These are phyloP conservation scores for Tuber calosporum DNA, from an alignment of 495 filamentous ascomycete species.

Conservation along the genomic window DNA sequence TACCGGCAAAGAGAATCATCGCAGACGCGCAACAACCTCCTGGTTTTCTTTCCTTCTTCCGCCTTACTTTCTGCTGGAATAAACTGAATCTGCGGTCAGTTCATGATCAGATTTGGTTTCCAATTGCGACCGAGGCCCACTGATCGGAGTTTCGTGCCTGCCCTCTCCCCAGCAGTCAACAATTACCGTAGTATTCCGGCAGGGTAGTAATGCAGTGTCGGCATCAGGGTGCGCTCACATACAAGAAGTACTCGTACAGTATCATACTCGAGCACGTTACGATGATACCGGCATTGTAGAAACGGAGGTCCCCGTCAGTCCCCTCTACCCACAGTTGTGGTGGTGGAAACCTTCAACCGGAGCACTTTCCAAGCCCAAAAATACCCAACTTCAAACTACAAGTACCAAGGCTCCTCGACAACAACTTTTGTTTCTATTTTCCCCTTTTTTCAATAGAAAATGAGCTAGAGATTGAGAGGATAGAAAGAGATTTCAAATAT, in stretches of 20 bases:
- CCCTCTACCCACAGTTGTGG: no score
- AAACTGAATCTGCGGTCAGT: not conserved
- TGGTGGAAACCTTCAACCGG: no score
- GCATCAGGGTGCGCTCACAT: not conserved
- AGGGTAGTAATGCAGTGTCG: not conserved
- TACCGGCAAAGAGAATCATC: not conserved
- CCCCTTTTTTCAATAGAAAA: no score
- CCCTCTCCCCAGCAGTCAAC: not conserved
- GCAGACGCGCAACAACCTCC: not conserved
- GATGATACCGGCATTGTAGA: no score
- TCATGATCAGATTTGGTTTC: not conserved
- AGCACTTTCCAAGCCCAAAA: no score
- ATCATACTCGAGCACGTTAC: not conserved
- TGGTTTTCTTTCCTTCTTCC: not conserved
- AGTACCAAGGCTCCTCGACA: no score
- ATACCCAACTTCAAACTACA: no score
- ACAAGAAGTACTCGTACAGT: not conserved
- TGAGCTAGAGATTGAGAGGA: no score
- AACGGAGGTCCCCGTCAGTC: slow-evolving; percentile 9
- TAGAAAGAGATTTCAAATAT: no score
- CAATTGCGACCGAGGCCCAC: not conserved
- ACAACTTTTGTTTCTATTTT: no score
- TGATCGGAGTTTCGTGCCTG: not conserved
- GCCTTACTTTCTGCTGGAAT: not conserved
- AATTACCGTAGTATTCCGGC: not conserved